phyloP scores from a whole-genome alignment of 495 filamentous ascomycete genomes.

The Xylaria nigripes region DNA sequence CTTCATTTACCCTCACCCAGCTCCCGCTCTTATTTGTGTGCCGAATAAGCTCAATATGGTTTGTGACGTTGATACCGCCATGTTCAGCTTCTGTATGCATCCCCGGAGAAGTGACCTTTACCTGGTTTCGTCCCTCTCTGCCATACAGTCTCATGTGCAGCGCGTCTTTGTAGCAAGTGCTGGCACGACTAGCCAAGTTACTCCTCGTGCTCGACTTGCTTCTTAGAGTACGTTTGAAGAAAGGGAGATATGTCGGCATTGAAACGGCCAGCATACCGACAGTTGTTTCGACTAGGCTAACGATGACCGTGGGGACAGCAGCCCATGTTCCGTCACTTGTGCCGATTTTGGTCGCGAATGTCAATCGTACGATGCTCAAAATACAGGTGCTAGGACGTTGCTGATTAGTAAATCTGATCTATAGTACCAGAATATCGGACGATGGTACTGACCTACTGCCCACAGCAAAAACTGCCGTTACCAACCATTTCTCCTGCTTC shows the following conservation, averaged over 20 bases:
- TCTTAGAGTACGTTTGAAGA: slow-evolving; percentile 1
- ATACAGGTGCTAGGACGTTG: slow-evolving; percentile 4
- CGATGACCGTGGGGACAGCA: neutral
- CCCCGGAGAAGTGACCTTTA: slow-evolving; percentile 6
- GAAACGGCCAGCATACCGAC: slow-evolving; percentile 13
- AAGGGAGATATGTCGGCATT: slow-evolving; percentile 11
- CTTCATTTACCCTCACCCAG: slow-evolving; percentile 14
- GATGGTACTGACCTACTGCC: slow-evolving; percentile 8
- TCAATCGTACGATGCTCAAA: slow-evolving; percentile 11
- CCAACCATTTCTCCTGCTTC: slow-evolving; percentile 7
- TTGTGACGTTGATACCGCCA: slow-evolving; percentile 10
- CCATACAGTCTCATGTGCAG: slow-evolving; percentile 5
- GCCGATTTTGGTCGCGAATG: slow-evolving; percentile 3
- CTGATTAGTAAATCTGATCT: neutral
- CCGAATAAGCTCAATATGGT: slow-evolving; percentile 14
- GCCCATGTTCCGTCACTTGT: slow-evolving; percentile 10
- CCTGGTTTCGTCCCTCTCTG: neutral
- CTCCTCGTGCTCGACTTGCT: neutral
- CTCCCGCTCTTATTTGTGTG: slow-evolving; percentile 9
- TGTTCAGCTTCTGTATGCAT: slow-evolving; percentile 1
- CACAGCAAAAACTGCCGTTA: slow-evolving; percentile 3
- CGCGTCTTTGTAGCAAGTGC: slow-evolving; percentile 1
- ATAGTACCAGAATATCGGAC: neutral
- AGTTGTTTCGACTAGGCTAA: slow-evolving; percentile 4
- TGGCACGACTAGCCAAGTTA: neutral